phyloP scores from a whole-genome alignment of 1,139 yeast species.

The Protomyces inundatus region DNA sequence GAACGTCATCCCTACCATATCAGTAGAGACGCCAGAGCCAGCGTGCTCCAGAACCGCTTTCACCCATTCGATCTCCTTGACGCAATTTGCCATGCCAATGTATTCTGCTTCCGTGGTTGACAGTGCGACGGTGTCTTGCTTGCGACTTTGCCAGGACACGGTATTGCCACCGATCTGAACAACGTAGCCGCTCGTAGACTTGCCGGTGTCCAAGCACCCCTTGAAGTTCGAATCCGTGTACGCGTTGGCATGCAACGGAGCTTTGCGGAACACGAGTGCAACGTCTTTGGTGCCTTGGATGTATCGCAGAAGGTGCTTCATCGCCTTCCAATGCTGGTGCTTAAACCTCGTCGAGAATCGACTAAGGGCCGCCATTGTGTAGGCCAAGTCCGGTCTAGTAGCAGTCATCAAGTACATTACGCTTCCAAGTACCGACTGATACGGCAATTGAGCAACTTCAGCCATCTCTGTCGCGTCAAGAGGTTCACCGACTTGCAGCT shows the following conservation, averaged over 20 bases:
- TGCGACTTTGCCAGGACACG: too few relatives aligned
- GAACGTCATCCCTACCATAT: not conserved
- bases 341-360: too few relatives aligned
- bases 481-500: not conserved
- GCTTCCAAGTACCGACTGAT: not conserved
- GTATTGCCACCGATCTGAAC: too few relatives aligned
- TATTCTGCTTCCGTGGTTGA: not conserved
- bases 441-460: too few relatives aligned
- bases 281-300: slow-evolving; percentile 1
- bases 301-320: slow-evolving; percentile 25
- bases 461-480: not conserved
- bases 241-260: too few relatives aligned
- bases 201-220: too few relatives aligned
- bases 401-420: not conserved
- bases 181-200: too few relatives aligned
- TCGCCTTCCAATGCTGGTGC: slow-evolving; percentile 17
- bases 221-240: too few relatives aligned
- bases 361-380: slow-evolving; percentile 25
- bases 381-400: slow-evolving; percentile 31
- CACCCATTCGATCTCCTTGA: not conserved
- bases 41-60: not conserved
- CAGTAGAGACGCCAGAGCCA: not conserved
- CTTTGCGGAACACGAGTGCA: not conserved
- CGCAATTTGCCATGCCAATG: not conserved
- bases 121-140: too few relatives aligned